Evolutionary conservation across 768 basidiomycete genomes (phyloP), one percentile per base, ranked within the genome.

Genomic region (Mycena belliarum): DNA sequence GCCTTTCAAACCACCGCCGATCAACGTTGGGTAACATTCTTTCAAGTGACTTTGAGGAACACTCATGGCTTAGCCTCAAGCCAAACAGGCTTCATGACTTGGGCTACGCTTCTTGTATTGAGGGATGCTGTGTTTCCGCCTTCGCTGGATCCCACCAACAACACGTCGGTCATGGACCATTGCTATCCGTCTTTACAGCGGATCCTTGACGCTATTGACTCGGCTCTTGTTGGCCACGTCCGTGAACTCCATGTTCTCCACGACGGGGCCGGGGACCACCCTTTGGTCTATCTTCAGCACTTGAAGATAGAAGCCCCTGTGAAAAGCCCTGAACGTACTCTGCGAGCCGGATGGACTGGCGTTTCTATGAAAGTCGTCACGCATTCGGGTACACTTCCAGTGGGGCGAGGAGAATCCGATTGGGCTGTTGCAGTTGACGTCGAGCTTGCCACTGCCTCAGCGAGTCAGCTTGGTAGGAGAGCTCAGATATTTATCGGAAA

Each of bases 211-310:
- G 74, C 75, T 45, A 71, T 81, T 46, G 72, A 74, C 28, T 29
- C 52, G 46, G 75, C 74, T 15, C 70, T 64, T 6, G 58, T 60
- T 24, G 70, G 71, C 21, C 65, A 76, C 51, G 53, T 79, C 2
- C 73, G 75, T 20, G 72, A 72, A 0, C 46, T 81, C 0, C 76
- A 80, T 63, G 64, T 80, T 40, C 69, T 79, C 0, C 80, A 81
- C 60, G 80, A 80, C 55, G 80, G 78, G 24, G 42, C 78, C 2
- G 76, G 76, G 74, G 77, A 79, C 55, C 78, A 81, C 52, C 78
- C 76, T 2, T 61, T 68, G 8, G 77, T 80, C 1, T 79, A 77
- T 55, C 63, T 75, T 7, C 76, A 79, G 55, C 69, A 71, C 50
- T 74, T 77, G 62, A 76, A 75, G 50, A 71, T 81, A 4, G 68